Evolutionary conservation across 2,329 filamentous ascomycete species (phyloP).

Genomic region (Orbilia oligospora): DNA sequence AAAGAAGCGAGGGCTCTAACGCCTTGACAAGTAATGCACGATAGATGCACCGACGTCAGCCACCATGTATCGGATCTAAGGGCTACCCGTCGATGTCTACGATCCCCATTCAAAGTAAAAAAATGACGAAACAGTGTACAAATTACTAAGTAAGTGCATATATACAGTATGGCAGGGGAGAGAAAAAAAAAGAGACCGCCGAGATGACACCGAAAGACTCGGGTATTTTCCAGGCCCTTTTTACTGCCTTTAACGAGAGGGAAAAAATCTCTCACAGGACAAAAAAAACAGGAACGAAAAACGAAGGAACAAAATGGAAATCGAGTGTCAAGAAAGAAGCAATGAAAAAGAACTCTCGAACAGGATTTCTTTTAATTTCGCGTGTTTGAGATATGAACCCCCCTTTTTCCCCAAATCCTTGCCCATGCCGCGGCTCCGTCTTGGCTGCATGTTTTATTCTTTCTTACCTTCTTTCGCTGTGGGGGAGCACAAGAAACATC

Average conservation of each 20-base stretch:
- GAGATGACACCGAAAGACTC: slow-evolving; percentile 12
- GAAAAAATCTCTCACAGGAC: slow-evolving; percentile 5
- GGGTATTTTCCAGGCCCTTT: slow-evolving; percentile 15
- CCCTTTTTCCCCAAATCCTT: slow-evolving; percentile 32
- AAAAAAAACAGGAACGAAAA: slow-evolving; percentile 26
- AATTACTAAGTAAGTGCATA: neutral
- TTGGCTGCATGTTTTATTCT: slow-evolving; percentile 38
- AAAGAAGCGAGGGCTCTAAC: neutral
- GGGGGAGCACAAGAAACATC: slow-evolving; percentile 15
- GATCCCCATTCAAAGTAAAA: neutral
- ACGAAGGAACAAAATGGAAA: neutral
- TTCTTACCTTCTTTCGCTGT: slow-evolving; percentile 7
- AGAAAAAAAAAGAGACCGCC: slow-evolving; percentile 11
- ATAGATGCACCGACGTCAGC: slow-evolving; percentile 26
- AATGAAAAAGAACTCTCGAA: slow-evolving; percentile 22
- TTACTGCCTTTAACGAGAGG: neutral
- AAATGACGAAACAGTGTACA: neutral
- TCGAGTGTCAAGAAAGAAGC: slow-evolving; percentile 13
- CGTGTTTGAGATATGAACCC: slow-evolving; percentile 54
- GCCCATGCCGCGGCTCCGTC: slow-evolving; percentile 37
- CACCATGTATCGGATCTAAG: neutral
- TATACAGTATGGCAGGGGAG: too few species aligned
- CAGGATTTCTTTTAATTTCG: slow-evolving; percentile 52
- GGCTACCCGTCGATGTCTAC: slow-evolving; percentile 18
- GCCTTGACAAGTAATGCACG: neutral